Evolutionary conservation across 2,329 filamentous ascomycete genomes (phyloP).

Genomic region (Aspergillus sp.): DNA sequence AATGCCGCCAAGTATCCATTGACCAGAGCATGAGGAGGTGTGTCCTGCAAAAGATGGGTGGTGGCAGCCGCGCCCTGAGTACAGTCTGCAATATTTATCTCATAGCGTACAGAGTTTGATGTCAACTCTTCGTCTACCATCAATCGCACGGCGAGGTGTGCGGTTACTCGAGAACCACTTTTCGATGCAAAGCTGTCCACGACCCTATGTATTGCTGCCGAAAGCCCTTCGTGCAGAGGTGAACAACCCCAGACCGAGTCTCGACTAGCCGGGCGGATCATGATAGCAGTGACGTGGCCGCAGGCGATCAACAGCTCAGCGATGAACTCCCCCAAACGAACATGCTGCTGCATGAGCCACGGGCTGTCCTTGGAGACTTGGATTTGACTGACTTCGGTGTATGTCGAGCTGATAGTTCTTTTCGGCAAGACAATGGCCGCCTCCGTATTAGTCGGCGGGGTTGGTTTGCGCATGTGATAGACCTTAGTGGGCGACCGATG

Average conservation of each 20-base stretch:
- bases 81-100: slow-evolving; percentile 35
- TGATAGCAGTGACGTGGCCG: slow-evolving; percentile 65
- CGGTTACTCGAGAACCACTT: slow-evolving; percentile 57
- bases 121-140: slow-evolving; percentile 54
- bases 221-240: slow-evolving; percentile 54
- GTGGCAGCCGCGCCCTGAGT: slow-evolving; percentile 28
- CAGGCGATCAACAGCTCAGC: slow-evolving; percentile 69
- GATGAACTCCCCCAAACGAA: slow-evolving; percentile 66
- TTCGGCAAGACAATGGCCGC: slow-evolving; percentile 60
- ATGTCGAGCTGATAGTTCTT: slow-evolving; percentile 53
- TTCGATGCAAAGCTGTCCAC: slow-evolving; percentile 58
- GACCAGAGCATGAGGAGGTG: slow-evolving; percentile 21
- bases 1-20: slow-evolving; percentile 29
- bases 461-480: slow-evolving; percentile 62
- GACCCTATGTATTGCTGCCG: slow-evolving; percentile 62
- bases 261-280: slow-evolving; percentile 64
- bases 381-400: slow-evolving; percentile 54
- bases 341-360: slow-evolving; percentile 70
- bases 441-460: slow-evolving; percentile 55
- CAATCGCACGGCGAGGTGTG: slow-evolving; percentile 73
- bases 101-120: slow-evolving; percentile 31
- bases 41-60: slow-evolving; percentile 32
- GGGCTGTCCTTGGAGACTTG: slow-evolving; percentile 55
- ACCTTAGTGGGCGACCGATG: slow-evolving; percentile 42
- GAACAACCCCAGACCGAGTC: slow-evolving; percentile 65